Base-by-base conservation (phyloP, 371 early-diverging fungal species). In the Mucor circinelloides region DNA sequence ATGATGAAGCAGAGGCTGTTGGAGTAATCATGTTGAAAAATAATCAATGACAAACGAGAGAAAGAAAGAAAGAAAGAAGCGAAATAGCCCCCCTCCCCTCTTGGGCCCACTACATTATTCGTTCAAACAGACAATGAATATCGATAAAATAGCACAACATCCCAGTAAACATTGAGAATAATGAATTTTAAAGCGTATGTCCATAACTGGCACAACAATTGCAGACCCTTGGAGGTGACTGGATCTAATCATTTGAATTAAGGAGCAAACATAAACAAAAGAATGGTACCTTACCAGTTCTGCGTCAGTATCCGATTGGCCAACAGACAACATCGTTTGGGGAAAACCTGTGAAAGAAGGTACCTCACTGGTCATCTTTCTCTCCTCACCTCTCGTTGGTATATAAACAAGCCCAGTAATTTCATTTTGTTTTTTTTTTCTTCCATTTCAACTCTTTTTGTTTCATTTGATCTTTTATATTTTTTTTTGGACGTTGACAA, bases 261-360 rank as follows among this genome's bases (percentile, higher is more conserved):
- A 4, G 52, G 52, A 52, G 52, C 13, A 27, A 52, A 52, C 52
- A 46, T 19, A 15, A 44, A 28, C 19, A 60, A 46, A 44, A 15
- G 44, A 60, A 12, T 58, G n/a, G 59, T 66, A 66, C 66, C 66
- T 66, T 46, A 50, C 32, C 27, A 44, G 63, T 69, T 69, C 73
- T 73, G 73, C 69, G 63, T 69, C 73, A 30, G 25, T 56, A 54
- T 73, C 73, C 73, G 70, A 73, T 73, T 73, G 73, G 73, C 25
- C 34, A 42, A 25, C 32, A 34, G 28, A 25, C 23, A 50, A 31
- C 48, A 62, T 31, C 15, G 10, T 57, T 68, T 68, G 68, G 62
- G 62, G 62, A 36, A 38, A 54, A 42, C 36, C 9, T 31, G 15
- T 44, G 30, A 44, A 44, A 31, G 38, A 15, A 19, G 36, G 66